Evolutionary conservation across 2,329 filamentous ascomycete species (phyloP).

Genomic region (Penicillium sp.): DNA sequence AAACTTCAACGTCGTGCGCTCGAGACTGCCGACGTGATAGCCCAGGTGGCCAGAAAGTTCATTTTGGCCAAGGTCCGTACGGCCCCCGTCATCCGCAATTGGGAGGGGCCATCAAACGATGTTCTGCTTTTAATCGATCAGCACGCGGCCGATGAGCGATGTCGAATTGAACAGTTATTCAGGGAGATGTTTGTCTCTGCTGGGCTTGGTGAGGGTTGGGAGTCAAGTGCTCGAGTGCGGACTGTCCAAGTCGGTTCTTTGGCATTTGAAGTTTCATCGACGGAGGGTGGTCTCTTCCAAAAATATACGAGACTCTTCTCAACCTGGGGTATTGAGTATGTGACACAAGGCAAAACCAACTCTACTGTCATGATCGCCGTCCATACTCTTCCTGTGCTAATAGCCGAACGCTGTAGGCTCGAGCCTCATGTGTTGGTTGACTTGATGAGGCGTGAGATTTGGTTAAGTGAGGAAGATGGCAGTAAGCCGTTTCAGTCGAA

Average conservation of each 20-base stretch:
- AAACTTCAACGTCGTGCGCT: slow-evolving; percentile 63
- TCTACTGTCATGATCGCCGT: slow-evolving; percentile 46
- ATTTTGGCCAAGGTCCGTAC: slow-evolving; percentile 64
- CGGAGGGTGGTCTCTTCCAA: slow-evolving; percentile 60
- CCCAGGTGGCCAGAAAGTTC: slow-evolving; percentile 88
- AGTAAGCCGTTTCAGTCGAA: slow-evolving; percentile 3
- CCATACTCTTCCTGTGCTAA: slow-evolving; percentile 63
- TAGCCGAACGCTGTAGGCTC: slow-evolving; percentile 70
- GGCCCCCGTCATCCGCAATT: neutral
- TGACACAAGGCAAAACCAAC: slow-evolving; percentile 33
- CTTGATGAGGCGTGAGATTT: slow-evolving; percentile 71
- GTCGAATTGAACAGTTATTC: slow-evolving; percentile 73
- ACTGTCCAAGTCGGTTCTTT: slow-evolving; percentile 46
- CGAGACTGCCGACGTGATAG: slow-evolving; percentile 61
- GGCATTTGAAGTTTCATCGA: slow-evolving; percentile 60
- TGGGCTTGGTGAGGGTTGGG: neutral
- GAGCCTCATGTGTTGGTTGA: slow-evolving; percentile 71
- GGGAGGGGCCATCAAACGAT: neutral
- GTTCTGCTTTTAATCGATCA: slow-evolving; percentile 80
- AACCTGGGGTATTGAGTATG: slow-evolving; percentile 71
- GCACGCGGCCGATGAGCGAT: slow-evolving; percentile 89
- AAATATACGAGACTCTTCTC: slow-evolving; percentile 57
- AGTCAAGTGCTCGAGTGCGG: slow-evolving; percentile 14
- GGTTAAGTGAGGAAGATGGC: slow-evolving; percentile 57
- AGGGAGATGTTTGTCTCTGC: slow-evolving; percentile 47